Percentiles rank a stretch among this genome's conserved stretches.
phyloP scores from a whole-genome alignment of 768 basidiomycete species.

The Thelephora ganbajun region DNA sequence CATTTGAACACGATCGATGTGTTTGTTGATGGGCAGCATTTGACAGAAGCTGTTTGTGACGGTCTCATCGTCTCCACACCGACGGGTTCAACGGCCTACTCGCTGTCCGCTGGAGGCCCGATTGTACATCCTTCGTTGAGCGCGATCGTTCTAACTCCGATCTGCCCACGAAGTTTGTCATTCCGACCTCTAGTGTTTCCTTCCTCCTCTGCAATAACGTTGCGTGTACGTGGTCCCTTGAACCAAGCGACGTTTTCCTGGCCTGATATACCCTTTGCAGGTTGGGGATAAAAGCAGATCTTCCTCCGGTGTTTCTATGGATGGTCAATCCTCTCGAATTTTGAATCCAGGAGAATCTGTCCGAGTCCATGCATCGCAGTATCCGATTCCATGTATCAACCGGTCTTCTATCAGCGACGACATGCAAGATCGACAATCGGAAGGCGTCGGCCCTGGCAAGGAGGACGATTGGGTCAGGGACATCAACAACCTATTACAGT shows the following conservation, averaged over 20 bases:
- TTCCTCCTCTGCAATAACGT: slow-evolving; percentile 58
- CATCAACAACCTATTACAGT: slow-evolving; percentile 88
- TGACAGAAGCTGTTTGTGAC: slow-evolving; percentile 95
- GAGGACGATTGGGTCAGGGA: slow-evolving; percentile 96
- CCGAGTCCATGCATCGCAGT: slow-evolving; percentile 70
- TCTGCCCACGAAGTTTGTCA: slow-evolving; percentile 84
- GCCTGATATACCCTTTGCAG: slow-evolving; percentile 23
- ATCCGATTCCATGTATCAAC: slow-evolving; percentile 88
- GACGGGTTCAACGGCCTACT: slow-evolving; percentile 94
- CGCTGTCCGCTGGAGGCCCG: slow-evolving; percentile 87
- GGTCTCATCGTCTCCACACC: slow-evolving; percentile 91
- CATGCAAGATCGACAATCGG: slow-evolving; percentile 17
- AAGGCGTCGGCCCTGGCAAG: slow-evolving; percentile 65
- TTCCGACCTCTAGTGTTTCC: slow-evolving; percentile 91
- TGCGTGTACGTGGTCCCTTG: slow-evolving; percentile 37
- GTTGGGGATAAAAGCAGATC: slow-evolving; percentile 78
- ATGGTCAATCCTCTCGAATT: slow-evolving; percentile 75
- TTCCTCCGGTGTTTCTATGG: slow-evolving; percentile 85
- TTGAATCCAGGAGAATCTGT: slow-evolving; percentile 80
- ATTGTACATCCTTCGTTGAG: slow-evolving; percentile 90
- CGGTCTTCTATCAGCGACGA: slow-evolving; percentile 52
- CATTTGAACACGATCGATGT: slow-evolving; percentile 91
- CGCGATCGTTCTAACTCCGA: slow-evolving; percentile 87
- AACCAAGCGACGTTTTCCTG: not conserved
- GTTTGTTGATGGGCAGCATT: slow-evolving; percentile 85